Conservation (phyloP, 192 early-diverging fungal species). For the Coemansia sp. region DNA sequence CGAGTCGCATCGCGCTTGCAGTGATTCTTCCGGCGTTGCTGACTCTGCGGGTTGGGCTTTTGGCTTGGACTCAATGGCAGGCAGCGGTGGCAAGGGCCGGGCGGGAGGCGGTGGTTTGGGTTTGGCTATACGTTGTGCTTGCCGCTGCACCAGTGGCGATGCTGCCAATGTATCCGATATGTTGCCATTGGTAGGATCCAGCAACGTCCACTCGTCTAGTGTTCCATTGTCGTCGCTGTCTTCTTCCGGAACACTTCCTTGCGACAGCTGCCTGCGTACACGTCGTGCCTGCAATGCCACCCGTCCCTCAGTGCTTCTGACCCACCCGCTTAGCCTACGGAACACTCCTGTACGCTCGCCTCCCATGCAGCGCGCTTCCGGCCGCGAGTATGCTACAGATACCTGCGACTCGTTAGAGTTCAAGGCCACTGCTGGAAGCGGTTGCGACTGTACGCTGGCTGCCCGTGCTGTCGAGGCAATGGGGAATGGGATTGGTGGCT, state of each 20-base stretch:
- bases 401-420: conserved; percentile 12
- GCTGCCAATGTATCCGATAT: not conserved
- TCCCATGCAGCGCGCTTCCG: not conserved
- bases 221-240: not conserved
- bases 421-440: not conserved
- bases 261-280: conserved; percentile 4
- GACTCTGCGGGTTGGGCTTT: not conserved
- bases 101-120: not conserved
- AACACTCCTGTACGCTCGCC: conserved; percentile 13
- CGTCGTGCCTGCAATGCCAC: conserved; percentile 19
- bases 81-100: not conserved
- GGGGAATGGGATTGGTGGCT: conserved; percentile 39
- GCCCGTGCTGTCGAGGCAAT: conserved; percentile 13
- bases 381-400: conserved; percentile 15
- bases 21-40: not conserved
- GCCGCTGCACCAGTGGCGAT: not conserved
- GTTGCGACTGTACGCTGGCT: conserved; percentile 17
- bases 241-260: not conserved
- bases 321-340: conserved; percentile 43
- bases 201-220: conserved; percentile 43
- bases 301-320: conserved; percentile 18
- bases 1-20: conserved; percentile 26
- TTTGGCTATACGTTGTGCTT: not conserved
- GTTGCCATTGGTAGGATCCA: conserved; percentile 13
- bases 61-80: conserved; percentile 10